A percentile compares a stretch with the other conserved stretches of the same genome.
phyloP scores from a whole-genome alignment of 352 stramenopile species.

The Globisporangium camurandrum region DNA sequence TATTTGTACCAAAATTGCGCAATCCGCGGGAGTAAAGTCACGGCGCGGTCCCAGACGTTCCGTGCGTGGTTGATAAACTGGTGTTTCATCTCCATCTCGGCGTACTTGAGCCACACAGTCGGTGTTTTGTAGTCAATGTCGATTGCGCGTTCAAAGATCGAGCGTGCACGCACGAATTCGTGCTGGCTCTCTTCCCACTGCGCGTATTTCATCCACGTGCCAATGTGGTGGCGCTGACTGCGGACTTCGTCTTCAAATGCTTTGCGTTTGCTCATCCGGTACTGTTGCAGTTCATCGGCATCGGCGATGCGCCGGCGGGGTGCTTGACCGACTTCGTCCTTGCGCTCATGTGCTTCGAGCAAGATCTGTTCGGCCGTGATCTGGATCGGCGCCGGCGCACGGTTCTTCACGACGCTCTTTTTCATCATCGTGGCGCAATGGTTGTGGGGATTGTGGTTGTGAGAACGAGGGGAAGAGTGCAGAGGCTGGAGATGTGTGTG shows the following conservation, averaged over 20 bases:
- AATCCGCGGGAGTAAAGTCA: slow-evolving; percentile 94
- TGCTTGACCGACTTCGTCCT: slow-evolving; percentile 68
- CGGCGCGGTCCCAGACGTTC: slow-evolving; percentile 93
- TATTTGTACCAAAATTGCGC: slow-evolving; percentile 99
- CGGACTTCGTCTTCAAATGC: slow-evolving; percentile 95
- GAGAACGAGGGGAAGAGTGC: neutral
- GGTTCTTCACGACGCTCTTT: slow-evolving; percentile 95
- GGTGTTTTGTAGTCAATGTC: slow-evolving; percentile 96
- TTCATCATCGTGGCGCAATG: slow-evolving; percentile 48
- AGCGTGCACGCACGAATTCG: slow-evolving; percentile 95
- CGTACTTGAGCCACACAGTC: slow-evolving; percentile 97
- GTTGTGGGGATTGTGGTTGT: neutral
- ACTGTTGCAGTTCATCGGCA: slow-evolving; percentile 88
- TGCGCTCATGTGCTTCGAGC: slow-evolving; percentile 86
- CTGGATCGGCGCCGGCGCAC: slow-evolving; percentile 97
- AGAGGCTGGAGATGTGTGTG: neutral
- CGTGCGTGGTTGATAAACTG: slow-evolving; percentile 99
- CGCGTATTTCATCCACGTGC: slow-evolving; percentile 98
- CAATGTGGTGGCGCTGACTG: slow-evolving; percentile 92
- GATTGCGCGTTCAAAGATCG: slow-evolving; percentile 96
- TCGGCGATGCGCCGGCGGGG: slow-evolving; percentile 83
- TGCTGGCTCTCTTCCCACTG: slow-evolving; percentile 98
- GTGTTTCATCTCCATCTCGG: slow-evolving; percentile 99
- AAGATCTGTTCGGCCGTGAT: slow-evolving; percentile 99
- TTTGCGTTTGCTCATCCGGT: slow-evolving; percentile 90